Conservation (phyloP, 2,329 filamentous ascomycete species). For the Pseudogymnoascus sp. region DNA sequence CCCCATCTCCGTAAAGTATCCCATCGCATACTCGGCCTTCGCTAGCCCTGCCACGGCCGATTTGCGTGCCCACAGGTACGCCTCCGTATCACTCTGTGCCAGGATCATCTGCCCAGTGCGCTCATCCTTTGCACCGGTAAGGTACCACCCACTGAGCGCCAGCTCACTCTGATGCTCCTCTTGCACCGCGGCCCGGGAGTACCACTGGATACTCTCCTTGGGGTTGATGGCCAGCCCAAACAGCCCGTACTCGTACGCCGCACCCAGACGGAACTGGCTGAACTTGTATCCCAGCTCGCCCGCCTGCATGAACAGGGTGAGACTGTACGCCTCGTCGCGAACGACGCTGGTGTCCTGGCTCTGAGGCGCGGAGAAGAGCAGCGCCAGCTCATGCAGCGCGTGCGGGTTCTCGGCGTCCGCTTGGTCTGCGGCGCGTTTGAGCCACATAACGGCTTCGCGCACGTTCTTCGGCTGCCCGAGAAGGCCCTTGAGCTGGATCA, state of each 20-base stretch:
- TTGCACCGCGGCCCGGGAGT: conserved; percentile 81
- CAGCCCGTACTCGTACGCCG: conserved; percentile 81
- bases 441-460: conserved; percentile 80
- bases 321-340: conserved; percentile 72
- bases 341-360: conserved; percentile 60
- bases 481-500: conserved; percentile 88
- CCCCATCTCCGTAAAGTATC: conserved; percentile 91
- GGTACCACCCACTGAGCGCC: conserved; percentile 82
- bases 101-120: conserved; percentile 64
- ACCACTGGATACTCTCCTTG: conserved; percentile 83
- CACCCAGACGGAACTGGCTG: conserved; percentile 82
- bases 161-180: conserved; percentile 91
- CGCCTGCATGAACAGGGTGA: conserved; percentile 75
- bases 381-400: conserved; percentile 78
- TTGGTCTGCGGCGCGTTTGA: conserved; percentile 83
- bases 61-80: conserved; percentile 94
- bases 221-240: conserved; percentile 78
- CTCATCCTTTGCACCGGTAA: conserved; percentile 54
- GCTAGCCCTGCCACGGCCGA: conserved; percentile 78
- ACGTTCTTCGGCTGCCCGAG: conserved; percentile 79
- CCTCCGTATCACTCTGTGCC: conserved; percentile 87
- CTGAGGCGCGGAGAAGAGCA: conserved; percentile 56
- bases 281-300: conserved; percentile 90
- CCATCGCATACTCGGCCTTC: conserved; percentile 97
- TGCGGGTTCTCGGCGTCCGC: conserved; percentile 89